These are phyloP conservation scores for Ceratobasidium sp. DNA, from an alignment of 1,284 basidiomycete genomes.

Conservation along the genomic window DNA sequence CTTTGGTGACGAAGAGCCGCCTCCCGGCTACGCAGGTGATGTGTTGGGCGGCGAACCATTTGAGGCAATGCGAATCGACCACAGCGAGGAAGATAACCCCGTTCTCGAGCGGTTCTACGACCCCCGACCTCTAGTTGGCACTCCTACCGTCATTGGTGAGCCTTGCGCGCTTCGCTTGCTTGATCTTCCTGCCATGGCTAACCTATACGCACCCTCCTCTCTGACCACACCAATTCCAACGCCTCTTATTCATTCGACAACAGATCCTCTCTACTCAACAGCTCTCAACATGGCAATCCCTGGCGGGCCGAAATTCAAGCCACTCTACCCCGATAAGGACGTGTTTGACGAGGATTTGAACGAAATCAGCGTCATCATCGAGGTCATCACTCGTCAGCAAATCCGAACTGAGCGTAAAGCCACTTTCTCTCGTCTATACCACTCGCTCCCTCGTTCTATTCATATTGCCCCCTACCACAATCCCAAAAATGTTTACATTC, in stretches of 20 bases:
- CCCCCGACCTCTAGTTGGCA: slow-evolving; percentile 93
- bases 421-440: slow-evolving; percentile 99
- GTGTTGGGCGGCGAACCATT: slow-evolving; percentile 97
- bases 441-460: slow-evolving; percentile 96
- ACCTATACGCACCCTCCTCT: slow-evolving; percentile 93
- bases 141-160: slow-evolving; percentile 82
- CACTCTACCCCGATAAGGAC: slow-evolving; percentile 92
- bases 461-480: slow-evolving; percentile 92
- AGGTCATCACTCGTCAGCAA: slow-evolving; percentile 99
- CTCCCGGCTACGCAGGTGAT: slow-evolving; percentile 98
- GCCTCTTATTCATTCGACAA: slow-evolving; percentile 96
- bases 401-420: slow-evolving; percentile 99
- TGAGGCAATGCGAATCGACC: slow-evolving; percentile 97
- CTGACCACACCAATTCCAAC: slow-evolving; percentile 92
- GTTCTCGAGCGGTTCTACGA: slow-evolving; percentile 99
- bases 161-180: slow-evolving; percentile 96
- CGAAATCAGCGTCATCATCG: slow-evolving; percentile 99
- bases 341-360: slow-evolving; percentile 99
- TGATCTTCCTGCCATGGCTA: slow-evolving; percentile 94
- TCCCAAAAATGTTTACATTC: slow-evolving; percentile 98
- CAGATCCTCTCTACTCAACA: slow-evolving; percentile 97
- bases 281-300: slow-evolving; percentile 98
- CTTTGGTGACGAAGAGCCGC: slow-evolving; percentile 99
- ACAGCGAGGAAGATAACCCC: slow-evolving; percentile 93
- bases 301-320: slow-evolving; percentile 98